Conservation (phyloP, 1,284 basidiomycete genomes). For the Earliella scabrosa region DNA sequence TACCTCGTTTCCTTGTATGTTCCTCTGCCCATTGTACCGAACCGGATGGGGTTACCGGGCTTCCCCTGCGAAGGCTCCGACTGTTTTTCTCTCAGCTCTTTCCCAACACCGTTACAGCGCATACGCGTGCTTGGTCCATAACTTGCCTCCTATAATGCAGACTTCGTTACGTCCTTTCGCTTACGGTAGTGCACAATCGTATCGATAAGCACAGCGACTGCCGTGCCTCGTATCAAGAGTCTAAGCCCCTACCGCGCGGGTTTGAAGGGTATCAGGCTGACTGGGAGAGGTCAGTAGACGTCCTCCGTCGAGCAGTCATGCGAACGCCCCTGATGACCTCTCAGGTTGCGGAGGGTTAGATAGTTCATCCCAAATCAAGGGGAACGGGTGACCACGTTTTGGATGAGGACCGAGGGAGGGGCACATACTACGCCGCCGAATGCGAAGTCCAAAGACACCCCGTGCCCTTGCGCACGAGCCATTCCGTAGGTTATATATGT, state of each 20-base stretch:
- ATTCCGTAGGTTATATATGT: conserved; percentile 10
- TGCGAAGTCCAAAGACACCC: background rate
- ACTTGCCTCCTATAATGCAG: no score
- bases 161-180: no score
- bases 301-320: no score
- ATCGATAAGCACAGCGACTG: background rate
- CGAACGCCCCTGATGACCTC: background rate
- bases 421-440: background rate
- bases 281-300: background rate
- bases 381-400: no score
- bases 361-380: background rate
- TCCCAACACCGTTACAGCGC: no score
- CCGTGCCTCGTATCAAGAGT: conserved; percentile 5
- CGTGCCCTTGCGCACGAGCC: background rate
- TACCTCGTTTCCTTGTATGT: no score
- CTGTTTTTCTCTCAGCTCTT: no score
- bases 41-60: no score
- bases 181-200: no score
- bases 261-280: background rate
- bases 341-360: background rate
- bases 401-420: background rate
- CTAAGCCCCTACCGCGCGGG: background rate
- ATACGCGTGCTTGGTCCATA: no score
- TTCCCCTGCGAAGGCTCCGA: no score
- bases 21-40: no score